Percentiles rank a stretch among this genome's conserved stretches.
Conservation (phyloP, 345 rosid species). For the Noccaea caerulescens region DNA sequence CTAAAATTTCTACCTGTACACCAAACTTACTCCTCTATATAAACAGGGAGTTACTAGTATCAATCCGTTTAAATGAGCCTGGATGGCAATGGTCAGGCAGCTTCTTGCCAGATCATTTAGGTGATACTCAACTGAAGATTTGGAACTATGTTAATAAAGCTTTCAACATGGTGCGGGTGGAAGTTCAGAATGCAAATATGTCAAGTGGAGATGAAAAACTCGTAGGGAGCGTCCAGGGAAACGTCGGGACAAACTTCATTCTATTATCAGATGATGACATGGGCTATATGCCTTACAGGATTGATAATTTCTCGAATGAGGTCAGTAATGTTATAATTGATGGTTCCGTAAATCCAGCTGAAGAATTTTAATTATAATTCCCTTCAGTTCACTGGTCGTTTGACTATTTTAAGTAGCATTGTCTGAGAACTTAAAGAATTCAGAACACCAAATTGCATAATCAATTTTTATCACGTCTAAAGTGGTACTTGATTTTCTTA, state of each 20-base stretch:
- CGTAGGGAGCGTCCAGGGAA: slow-evolving; percentile 72
- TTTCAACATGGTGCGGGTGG: slow-evolving; percentile 82
- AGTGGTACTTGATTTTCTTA: slow-evolving; percentile 6
- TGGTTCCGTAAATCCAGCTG: slow-evolving; percentile 19
- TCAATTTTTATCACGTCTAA: slow-evolving; percentile 11
- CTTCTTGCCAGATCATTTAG: slow-evolving; percentile 92
- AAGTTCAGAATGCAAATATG: slow-evolving; percentile 88
- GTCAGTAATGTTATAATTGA: slow-evolving; percentile 50
- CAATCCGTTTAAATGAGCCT: slow-evolving; percentile 80
- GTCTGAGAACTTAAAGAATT: slow-evolving; percentile 13
- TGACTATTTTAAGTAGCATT: slow-evolving; percentile 4
- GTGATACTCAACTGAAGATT: slow-evolving; percentile 92
- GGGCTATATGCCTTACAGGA: slow-evolving; percentile 93
- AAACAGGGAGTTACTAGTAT: slow-evolving; percentile 82
- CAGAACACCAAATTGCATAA: slow-evolving; percentile 13
- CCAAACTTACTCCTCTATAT: slow-evolving; percentile 29
- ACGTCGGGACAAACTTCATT: slow-evolving; percentile 84
- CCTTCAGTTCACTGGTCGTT: slow-evolving; percentile 18
- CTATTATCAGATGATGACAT: slow-evolving; percentile 90
- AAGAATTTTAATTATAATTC: slow-evolving; percentile 12
- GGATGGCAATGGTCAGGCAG: slow-evolving; percentile 99
- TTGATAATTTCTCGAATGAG: slow-evolving; percentile 97
- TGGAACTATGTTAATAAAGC: slow-evolving; percentile 74
- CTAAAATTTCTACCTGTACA: neutral
- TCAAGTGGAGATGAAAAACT: slow-evolving; percentile 73